Conservation (phyloP, 805 yeast genomes). For the Candida pseudofarinosa region DNA sequence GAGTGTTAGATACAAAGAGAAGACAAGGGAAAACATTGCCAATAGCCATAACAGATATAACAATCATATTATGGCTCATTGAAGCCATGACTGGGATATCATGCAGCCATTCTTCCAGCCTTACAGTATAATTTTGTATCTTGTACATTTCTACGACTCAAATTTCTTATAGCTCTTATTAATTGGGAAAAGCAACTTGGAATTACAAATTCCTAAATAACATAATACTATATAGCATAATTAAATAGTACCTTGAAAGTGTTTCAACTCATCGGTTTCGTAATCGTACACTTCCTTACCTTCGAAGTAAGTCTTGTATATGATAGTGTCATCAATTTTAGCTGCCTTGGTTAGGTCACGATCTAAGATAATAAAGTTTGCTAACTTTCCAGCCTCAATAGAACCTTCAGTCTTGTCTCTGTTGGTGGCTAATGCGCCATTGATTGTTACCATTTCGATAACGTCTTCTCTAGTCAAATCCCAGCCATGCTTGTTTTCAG, state of each 20-base stretch:
- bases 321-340: slow-evolving; percentile 15
- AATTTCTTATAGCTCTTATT: no score
- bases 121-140: no score
- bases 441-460: slow-evolving; percentile 16
- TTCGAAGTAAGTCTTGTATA: slow-evolving; percentile 18
- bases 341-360: slow-evolving; percentile 16
- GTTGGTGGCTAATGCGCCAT: slow-evolving; percentile 18
- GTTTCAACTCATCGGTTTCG: slow-evolving; percentile 19
- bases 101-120: no score
- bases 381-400: slow-evolving; percentile 17
- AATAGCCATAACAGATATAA: no score
- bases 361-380: slow-evolving; percentile 18
- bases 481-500: slow-evolving; percentile 22
- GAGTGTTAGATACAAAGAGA: no score
- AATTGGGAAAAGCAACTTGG: no score
- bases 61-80: no score
- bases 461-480: slow-evolving; percentile 17
- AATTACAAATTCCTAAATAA: neutral
- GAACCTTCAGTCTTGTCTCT: slow-evolving; percentile 16
- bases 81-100: no score
- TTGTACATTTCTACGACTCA: no score
- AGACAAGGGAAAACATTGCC: no score
- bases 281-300: slow-evolving; percentile 19
- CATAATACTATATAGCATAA: no score
- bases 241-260: slow-evolving; percentile 14